Evolutionary conservation across 371 early-diverging fungal species (phyloP), one percentile per base, ranked within the genome.

Genomic region (Nematocida displodere): DNA sequence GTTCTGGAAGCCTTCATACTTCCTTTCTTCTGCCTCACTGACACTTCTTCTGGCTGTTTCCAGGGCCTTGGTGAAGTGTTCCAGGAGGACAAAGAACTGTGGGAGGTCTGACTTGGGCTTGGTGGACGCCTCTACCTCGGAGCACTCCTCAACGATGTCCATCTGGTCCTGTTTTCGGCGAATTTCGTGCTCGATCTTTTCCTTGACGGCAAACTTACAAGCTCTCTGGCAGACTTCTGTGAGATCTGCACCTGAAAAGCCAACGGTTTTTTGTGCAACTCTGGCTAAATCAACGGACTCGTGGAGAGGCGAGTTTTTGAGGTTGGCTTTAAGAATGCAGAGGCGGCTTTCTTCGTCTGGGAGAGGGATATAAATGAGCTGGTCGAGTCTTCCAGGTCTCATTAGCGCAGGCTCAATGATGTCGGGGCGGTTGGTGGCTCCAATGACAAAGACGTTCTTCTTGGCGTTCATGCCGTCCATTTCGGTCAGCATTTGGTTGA

Each of bases 381-480:
- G 82, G 64, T 99, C 99, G 50, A 99, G 87, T 86, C 99, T 93
- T 66, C 99, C 99, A 50, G 98, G 98, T 76, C 97, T 88, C 76
- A 95, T 92, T 78, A 99, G 92, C 82, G 97, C 97, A 59, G 76
- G 80, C 50, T 87, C 86, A 56, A 86, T 66, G 17, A 94, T 86
- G 64, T 97, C 96, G 1, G 97, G 95, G 48, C 92, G 91, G 83
- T 99, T 99, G 54, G 99, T 99, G 3, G 97, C 99, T 71, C 79
- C 85, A 79, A 82, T 83, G 75, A 97, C 93, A 77, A 97, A 87
- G 83, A 97, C 96, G 85, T 86, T 82, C 89, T 96, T 93, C 87
- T 95, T 95, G 75, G 92, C 92, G 80, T 93, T 94, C 95, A 98
- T 96, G 82, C 99, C 98, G 82, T 98, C 99, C 97, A 99, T 96